Base-by-base conservation (phyloP, 331 rosid genomes). In the Erythrophleum ivorense region DNA sequence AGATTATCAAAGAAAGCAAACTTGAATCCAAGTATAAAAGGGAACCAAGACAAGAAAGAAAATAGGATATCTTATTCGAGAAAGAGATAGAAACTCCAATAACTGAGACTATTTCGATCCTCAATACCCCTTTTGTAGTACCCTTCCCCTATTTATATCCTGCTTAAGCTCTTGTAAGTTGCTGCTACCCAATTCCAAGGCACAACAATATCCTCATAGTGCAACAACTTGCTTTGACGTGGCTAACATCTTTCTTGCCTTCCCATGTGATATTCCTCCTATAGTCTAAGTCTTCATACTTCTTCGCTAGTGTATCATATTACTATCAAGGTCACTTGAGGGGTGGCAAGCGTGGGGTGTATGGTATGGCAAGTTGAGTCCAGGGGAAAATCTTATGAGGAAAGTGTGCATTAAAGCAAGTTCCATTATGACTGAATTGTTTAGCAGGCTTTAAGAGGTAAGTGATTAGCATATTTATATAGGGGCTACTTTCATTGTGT, bases 91-190 rank as follows among this genome's bases (percentile, higher is more conserved):
- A 33, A 33, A 34, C 46, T 33, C 46, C 46, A 14, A n/a, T 2
- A n/a, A 67, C 33, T 12, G 7, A 67, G 73, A 19, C 34, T 67
- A 9, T 10, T 19, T 40, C 53, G 34, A 18, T 67, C 33, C 6
- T 43, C 16, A 41, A n/a, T 18, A 41, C 71, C 71, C 31, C 49
- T 65, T 65, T 38, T 38, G 15, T 3, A 66, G 50, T n/a, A 9
- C 18, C 53, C 73, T 67, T 67, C 73, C 73, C 73, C 34, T 29
- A 41, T 67, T 67, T 67, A 21, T 40, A 41, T 67, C 46, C 34
- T 67, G 16, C 73, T 14, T 40, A 8, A 41, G 16, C 73, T 40
- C 33, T 41, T 41, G 33, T 67, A 67, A 40, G 24, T 40, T 67
- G 73, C 16, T 67, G 16, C 73, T n/a, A 18, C 52, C 53, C 34